These are phyloP conservation scores for Cichorium intybus DNA, from an alignment of 140 eudicot species.

Conservation along the genomic window DNA sequence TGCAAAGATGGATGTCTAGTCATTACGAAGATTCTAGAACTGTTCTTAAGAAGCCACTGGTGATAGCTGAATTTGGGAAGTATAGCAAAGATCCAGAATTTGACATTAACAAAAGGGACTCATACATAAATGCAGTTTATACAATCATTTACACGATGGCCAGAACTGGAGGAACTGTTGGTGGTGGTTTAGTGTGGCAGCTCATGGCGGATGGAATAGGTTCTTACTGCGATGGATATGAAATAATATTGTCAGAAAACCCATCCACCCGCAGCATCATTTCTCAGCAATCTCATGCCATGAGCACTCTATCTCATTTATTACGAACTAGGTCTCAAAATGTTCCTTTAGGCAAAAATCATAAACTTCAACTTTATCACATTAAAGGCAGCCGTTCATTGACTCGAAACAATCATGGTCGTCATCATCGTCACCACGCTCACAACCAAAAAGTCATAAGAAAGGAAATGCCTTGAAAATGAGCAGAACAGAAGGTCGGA, in stretches of 20 bases:
- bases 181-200: conserved; percentile 59
- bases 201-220: conserved; percentile 48
- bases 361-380: conserved; percentile 14
- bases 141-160: conserved; percentile 46
- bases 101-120: conserved; percentile 34
- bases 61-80: conserved; percentile 63
- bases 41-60: conserved; percentile 51
- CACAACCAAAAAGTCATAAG: not conserved
- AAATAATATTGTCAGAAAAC: conserved; percentile 34
- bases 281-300: conserved; percentile 48
- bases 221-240: conserved; percentile 49
- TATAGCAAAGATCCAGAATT: conserved; percentile 50
- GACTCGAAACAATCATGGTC: not conserved
- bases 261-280: conserved; percentile 38
- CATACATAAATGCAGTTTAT: conserved; percentile 35
- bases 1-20: conserved; percentile 64
- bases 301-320: conserved; percentile 32
- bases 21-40: conserved; percentile 52
- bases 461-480: conserved; percentile 18
- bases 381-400: not conserved
- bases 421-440: not conserved
- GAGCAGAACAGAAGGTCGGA: not conserved
- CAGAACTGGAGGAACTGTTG: conserved; percentile 40
- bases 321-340: conserved; percentile 7
- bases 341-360: conserved; percentile 8